Evolutionary conservation across 345 rosid genomes (phyloP), one percentile per base, ranked within the genome.

Genomic region (Gossypium raimondii): DNA sequence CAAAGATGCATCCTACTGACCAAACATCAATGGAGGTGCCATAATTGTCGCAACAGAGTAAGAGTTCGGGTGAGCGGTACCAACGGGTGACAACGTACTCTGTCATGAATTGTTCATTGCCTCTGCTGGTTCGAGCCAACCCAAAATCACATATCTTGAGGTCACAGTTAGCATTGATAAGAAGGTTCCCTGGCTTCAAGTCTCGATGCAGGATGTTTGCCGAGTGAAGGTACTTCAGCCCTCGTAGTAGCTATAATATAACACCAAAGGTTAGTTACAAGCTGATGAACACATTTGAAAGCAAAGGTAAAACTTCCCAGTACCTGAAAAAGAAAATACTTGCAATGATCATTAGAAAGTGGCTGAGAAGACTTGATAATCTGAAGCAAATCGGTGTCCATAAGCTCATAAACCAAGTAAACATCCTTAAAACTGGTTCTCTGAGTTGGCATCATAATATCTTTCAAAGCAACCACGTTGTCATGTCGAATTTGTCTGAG

Each of bases 1-100:
- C 98, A 44, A 94, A 90, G 77, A 94, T 92, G 85, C 98, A 90
- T 67, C 98, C 97, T 7, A 90, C 97, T 0, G 97, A 94, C 98
- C 97, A 94, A 27, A 92, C 82, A 48, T 94, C 97, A 57, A 94
- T 88, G 7, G 91, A 92, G 38, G 97, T 88, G 27, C 97, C 94
- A 44, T 92, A 90, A 82, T 87, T 87, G 79, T 92, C 96, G 60
- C 92, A 90, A 72, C 92, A 86, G 20, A 94, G 92, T 51, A 94
- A 97, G 41, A 94, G 93, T 76, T 94, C 97, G 0, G 98, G 97
- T 68, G 97, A 97, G 48, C 97, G 86, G 77, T 94, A 94, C 97
- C 94, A 94, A 20, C 97, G 92, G 7, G 97, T 93, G 48, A 90
- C 98, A 27, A 90, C 94, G 45, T 93, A 92, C 77, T 89, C 92